Conservation (phyloP, 1,139 yeast species). For the Taphrina sp. region DNA sequence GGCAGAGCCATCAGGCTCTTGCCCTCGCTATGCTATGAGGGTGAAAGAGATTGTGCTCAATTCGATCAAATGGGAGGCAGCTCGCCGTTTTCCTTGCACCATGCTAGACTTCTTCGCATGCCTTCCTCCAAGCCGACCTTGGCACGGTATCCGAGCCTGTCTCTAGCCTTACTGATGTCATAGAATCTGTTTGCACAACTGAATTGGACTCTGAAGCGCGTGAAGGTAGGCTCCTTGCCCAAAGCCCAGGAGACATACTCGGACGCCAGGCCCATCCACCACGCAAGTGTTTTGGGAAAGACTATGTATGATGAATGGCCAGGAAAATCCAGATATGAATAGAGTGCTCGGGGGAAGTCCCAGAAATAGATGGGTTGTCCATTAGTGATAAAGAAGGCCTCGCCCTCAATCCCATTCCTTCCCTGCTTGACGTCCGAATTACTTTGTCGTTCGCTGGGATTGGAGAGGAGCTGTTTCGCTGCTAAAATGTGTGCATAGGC, state of each 20-base stretch:
- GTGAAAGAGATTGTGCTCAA: too few species aligned
- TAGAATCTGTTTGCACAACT: constrained; percentile 96
- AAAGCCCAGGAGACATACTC: constrained; percentile 52
- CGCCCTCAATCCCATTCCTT: constrained; percentile 64
- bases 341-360: constrained; percentile 93
- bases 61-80: background rate
- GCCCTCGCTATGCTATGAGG: too few species aligned
- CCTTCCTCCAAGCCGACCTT: constrained; percentile 79
- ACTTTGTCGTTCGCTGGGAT: constrained; percentile 22
- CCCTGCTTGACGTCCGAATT: background rate
- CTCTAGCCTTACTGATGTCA: constrained; percentile 82
- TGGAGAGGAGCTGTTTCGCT: constrained; percentile 63
- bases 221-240: constrained; percentile 88
- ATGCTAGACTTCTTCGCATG: constrained; percentile 71
- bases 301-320: constrained; percentile 80
- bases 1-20: too few species aligned
- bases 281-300: constrained; percentile 68
- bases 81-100: constrained; percentile 46
- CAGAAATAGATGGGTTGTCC: constrained; percentile 95
- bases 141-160: constrained; percentile 74
- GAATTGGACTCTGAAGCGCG: constrained; percentile 90
- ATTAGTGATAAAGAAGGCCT: constrained; percentile 85
- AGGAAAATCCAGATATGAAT: constrained; percentile 72
- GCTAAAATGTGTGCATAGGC: constrained; percentile 96
- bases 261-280: constrained; percentile 74